Evolutionary conservation across 176 grass and related monocot genomes (phyloP).

Genomic region (Juncus inflexus): DNA sequence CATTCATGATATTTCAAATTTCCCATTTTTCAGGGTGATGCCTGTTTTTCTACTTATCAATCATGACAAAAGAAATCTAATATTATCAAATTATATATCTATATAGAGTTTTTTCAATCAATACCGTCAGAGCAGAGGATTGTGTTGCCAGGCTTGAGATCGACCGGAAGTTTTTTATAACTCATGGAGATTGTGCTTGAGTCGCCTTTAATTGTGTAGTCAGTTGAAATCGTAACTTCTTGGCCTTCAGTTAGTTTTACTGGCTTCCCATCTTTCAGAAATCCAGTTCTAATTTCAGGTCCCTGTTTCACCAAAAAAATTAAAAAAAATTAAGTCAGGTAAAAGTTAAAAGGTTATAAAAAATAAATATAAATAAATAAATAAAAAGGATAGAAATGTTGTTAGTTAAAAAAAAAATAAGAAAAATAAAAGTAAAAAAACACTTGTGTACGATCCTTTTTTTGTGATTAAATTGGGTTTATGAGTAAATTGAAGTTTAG

Average conservation of each 20-base stretch:
- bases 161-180: conserved; percentile 73
- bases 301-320: conserved; percentile 37
- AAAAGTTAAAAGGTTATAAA: not conserved
- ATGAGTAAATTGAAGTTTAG: too few species aligned
- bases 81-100: too few species aligned
- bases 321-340: not conserved
- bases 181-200: conserved; percentile 70
- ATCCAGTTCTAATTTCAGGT: conserved; percentile 75
- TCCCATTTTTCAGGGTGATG: too few species aligned
- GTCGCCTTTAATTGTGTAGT: conserved; percentile 70
- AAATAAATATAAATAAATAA: not conserved
- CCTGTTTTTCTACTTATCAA: too few species aligned
- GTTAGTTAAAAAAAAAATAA: not conserved
- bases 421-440: not conserved
- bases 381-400: not conserved
- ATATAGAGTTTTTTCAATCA: too few species aligned
- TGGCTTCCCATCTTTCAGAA: conserved; percentile 77
- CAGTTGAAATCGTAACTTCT: conserved; percentile 64
- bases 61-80: too few species aligned
- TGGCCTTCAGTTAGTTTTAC: conserved; percentile 61
- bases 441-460: not conserved
- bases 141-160: conserved; percentile 58
- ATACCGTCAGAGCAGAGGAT: conserved; percentile 69
- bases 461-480: too few species aligned
- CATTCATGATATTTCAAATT: too few species aligned